phyloP scores from a whole-genome alignment of 2,329 filamentous ascomycete genomes.

The Botrytis fabae region DNA sequence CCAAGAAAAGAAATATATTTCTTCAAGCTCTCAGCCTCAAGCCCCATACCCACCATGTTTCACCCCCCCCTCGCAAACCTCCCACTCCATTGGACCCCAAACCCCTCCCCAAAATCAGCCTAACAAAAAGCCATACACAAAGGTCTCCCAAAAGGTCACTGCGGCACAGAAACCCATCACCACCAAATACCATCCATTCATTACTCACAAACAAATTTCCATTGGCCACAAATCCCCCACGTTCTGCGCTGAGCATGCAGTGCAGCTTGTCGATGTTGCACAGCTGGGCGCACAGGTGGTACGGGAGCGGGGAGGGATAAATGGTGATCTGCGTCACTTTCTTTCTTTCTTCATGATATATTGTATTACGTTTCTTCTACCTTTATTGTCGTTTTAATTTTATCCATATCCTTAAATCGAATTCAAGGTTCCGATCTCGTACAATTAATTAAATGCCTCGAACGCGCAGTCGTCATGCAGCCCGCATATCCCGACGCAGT shows the following conservation, averaged over 20 bases:
- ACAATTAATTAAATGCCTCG: slow-evolving; percentile 8
- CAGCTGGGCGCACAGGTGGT: background rate
- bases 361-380: too few relatives aligned
- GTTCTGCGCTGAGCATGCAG: background rate
- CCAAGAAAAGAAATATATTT: background rate
- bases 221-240: background rate
- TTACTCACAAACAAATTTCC: background rate
- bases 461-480: slow-evolving; percentile 6
- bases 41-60: background rate
- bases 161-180: background rate
- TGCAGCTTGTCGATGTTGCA: background rate
- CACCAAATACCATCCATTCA: background rate
- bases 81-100: background rate
- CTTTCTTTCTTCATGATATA: background rate
- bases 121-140: background rate
- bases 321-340: background rate
- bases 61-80: background rate
- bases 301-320: slow-evolving; percentile 10
- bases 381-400: background rate
- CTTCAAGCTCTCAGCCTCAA: background rate
- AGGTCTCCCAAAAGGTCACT: background rate
- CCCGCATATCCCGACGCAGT: background rate
- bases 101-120: background rate
- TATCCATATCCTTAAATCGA: background rate
- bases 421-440: too few relatives aligned